These are phyloP conservation scores for Akanthomyces dipterigenus DNA, from an alignment of 2,329 filamentous ascomycete species.

Conservation along the genomic window DNA sequence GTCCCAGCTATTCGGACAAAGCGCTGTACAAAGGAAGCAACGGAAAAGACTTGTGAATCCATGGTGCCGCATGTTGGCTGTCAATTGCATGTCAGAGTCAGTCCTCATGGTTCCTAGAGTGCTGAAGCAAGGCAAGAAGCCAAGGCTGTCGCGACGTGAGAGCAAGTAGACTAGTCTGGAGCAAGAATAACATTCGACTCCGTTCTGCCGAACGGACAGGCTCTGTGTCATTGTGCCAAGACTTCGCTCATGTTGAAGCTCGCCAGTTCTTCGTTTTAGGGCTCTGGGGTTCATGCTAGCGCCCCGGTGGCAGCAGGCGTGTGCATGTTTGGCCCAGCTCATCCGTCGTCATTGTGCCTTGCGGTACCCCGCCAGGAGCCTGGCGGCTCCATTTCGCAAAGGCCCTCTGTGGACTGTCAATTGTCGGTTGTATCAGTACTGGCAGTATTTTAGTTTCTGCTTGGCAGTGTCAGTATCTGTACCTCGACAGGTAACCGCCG, in stretches of 20 bases:
- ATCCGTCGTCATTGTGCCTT: slow-evolving; percentile 13
- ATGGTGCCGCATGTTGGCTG: not conserved
- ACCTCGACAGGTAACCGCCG: not conserved
- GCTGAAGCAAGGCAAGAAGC: not conserved
- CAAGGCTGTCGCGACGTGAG: too few relatives aligned
- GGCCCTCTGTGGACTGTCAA: not conserved
- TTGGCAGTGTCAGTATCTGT: too few relatives aligned
- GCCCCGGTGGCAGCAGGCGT: not conserved
- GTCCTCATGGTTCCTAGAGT: not conserved
- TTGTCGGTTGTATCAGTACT: too few relatives aligned
- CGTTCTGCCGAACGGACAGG: too few relatives aligned
- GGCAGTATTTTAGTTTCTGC: not conserved
- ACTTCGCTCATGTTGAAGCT: not conserved
- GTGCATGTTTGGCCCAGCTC: slow-evolving; percentile 4
- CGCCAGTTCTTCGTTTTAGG: slow-evolving; percentile 1
- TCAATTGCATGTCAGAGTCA: not conserved
- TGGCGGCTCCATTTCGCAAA: not conserved
- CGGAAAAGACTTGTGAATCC: not conserved
- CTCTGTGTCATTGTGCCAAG: slow-evolving; percentile 2
- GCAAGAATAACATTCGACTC: too few relatives aligned
- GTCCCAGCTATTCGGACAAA: not conserved
- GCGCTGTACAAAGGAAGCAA: not conserved
- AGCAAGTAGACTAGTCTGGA: not conserved
- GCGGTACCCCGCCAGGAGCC: not conserved
- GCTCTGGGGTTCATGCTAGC: slow-evolving; percentile 4